Evolutionary conservation across 176 grass and related monocot species (phyloP), one percentile per base, ranked within the genome.

Genomic region (Rhipidocladum racemiflorum): DNA sequence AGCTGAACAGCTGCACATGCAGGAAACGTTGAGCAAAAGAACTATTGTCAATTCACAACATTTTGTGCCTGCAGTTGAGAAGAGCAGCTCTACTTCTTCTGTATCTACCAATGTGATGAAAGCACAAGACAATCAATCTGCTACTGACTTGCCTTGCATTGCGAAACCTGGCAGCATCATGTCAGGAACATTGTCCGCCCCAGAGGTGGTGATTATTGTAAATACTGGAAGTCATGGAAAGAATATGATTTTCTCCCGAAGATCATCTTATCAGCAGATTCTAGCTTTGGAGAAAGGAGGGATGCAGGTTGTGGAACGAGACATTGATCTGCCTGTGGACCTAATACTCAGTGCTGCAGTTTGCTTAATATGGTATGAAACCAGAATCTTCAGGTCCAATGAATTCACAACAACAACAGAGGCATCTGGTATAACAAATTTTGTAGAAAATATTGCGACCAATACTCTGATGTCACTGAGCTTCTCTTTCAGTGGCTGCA

Each of bases 181-280:
- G 5, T 54, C 72, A 54, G 65, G 32, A 71, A 88, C 42, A 74
- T 78, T 78, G 46, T 68, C 81, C 67, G 67, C 67, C 21, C 87
- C 88, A 61, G 88, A 90, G 44, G 59, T 54, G 1, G 88, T 88
- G 61, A 83, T 98, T 63, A 81, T 98, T 89, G 92, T 95, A 49
- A 98, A 95, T 89, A 98, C 92, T 84, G 84, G 88, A 78, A 91
- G 61, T 82, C 90, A 72, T 80, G 84, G 77, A 70, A 98, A 98
- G 43, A 54, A 80, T 64, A 95, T 91, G 96, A 72, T 98, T 51
- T 74, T 93, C n/a, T 98, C 90, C 63, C 81, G 87, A 76, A 88
- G 90, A 85, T 88, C 84, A 60, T 98, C 96, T 80, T 98, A 98
- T 84, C 90, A 95, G 76, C 88, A 91, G 72, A 98, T 98, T 76